Evolutionary conservation across 805 yeast species (phyloP).

Genomic region (Metahyphopichia silvanorum): DNA sequence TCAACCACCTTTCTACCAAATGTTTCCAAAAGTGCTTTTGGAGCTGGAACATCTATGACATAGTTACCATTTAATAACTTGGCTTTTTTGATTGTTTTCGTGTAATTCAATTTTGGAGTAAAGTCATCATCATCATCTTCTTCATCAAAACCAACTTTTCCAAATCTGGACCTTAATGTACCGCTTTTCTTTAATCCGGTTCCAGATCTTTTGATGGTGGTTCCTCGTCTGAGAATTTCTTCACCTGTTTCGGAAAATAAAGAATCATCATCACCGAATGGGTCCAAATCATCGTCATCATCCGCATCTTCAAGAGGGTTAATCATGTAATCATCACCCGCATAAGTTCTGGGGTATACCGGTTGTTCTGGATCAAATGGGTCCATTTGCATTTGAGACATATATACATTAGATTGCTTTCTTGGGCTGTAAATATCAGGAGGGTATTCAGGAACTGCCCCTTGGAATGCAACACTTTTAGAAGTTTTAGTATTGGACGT

Average conservation of each 20-base stretch:
- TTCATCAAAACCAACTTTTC: not conserved
- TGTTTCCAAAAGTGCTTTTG: conserved; percentile 31
- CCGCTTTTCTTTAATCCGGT: conserved; percentile 13
- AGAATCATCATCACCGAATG: conserved; percentile 44
- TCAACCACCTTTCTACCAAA: conserved; percentile 32
- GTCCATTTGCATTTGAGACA: no score
- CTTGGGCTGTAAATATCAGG: conserved; percentile 24
- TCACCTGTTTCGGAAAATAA: conserved; percentile 41
- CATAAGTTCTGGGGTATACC: not conserved
- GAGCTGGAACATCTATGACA: conserved; percentile 42
- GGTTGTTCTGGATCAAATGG: no score
- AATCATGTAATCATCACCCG: conserved; percentile 36
- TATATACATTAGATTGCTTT: conserved; percentile 8
- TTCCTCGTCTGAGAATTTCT: conserved; percentile 29
- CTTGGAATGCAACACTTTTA: conserved; percentile 28
- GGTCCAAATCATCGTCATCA: conserved; percentile 33
- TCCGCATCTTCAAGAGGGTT: conserved; percentile 40
- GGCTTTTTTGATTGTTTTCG: conserved; percentile 42
- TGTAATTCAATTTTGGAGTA: conserved; percentile 38
- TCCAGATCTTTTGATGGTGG: conserved; percentile 23
- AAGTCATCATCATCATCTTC: conserved; percentile 33
- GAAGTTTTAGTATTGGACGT: not conserved
- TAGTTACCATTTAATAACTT: conserved; percentile 41
- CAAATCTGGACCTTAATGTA: conserved; percentile 3
- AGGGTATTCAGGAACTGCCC: conserved; percentile 32